phyloP scores from a whole-genome alignment of 352 stramenopile species.

The Pythium graminicola region DNA sequence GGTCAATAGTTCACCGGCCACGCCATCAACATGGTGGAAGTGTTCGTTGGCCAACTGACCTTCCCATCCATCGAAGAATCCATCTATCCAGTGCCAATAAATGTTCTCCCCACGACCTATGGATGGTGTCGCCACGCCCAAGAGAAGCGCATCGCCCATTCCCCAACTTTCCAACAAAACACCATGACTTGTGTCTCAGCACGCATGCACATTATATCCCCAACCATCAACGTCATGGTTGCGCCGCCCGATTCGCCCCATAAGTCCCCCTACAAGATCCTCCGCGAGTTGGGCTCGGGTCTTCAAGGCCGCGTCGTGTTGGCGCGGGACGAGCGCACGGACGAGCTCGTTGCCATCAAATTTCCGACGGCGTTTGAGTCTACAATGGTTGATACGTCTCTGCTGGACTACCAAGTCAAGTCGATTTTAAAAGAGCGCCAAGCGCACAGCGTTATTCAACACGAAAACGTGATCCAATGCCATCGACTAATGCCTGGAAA shows the following conservation, averaged over 20 bases:
- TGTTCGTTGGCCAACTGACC: too few species aligned
- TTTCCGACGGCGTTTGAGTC: constrained; percentile 40
- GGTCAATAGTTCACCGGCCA: too few species aligned
- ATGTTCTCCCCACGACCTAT: neutral
- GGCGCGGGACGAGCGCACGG: constrained; percentile 39
- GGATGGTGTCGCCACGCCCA: neutral
- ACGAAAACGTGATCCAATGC: constrained; percentile 54
- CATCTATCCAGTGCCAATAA: neutral
- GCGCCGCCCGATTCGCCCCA: neutral
- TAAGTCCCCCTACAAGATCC: constrained; percentile 37
- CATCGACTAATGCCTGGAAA: constrained; percentile 36
- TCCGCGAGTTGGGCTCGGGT: constrained; percentile 51
- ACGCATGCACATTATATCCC: neutral
- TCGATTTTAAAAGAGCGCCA: constrained; percentile 59
- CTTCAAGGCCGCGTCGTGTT: constrained; percentile 62
- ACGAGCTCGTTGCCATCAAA: constrained; percentile 64
- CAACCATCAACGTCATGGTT: neutral
- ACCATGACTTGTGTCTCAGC: constrained; percentile 13
- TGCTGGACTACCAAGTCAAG: constrained; percentile 56
- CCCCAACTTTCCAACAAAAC: neutral
- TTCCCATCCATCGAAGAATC: neutral
- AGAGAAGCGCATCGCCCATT: constrained; percentile 1
- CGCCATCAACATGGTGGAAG: too few species aligned
- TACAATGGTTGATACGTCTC: constrained; percentile 23
- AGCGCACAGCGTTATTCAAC: constrained; percentile 42